Conservation (phyloP, 2,329 filamentous ascomycete species). For the Colletotrichum lentis region DNA sequence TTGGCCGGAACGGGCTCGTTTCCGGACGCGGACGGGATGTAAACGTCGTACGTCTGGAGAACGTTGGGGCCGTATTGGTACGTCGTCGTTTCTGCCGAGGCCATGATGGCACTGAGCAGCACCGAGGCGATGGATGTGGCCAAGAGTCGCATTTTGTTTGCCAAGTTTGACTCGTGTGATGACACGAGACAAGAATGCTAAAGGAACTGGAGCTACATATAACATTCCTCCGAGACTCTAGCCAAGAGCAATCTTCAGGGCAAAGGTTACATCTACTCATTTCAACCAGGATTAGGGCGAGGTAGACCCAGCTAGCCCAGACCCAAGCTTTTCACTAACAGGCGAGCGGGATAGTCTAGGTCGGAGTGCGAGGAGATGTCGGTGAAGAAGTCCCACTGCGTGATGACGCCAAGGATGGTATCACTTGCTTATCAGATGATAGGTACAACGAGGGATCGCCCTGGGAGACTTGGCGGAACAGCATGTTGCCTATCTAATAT, state of each 20-base stretch:
- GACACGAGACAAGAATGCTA: background rate
- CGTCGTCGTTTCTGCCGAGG: conserved; percentile 13
- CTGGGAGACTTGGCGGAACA: background rate
- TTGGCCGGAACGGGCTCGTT: background rate
- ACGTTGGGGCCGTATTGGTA: conserved; percentile 28
- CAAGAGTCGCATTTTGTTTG: conserved; percentile 12
- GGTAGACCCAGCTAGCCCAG: background rate
- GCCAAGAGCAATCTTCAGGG: background rate
- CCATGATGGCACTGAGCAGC: conserved; percentile 14
- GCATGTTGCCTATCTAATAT: background rate
- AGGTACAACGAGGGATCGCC: background rate
- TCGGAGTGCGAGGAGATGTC: background rate
- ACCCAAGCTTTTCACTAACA: background rate
- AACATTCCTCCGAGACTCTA: background rate
- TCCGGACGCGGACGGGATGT: background rate
- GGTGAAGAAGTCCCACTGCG: background rate
- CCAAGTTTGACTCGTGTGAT: too few relatives aligned
- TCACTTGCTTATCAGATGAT: background rate
- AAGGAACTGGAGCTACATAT: background rate
- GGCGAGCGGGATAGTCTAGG: background rate
- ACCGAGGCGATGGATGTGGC: background rate
- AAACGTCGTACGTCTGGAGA: conserved; percentile 28
- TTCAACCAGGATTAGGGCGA: conserved; percentile 11
- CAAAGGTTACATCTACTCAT: background rate
- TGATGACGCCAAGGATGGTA: conserved; percentile 5